Base-by-base conservation (phyloP, 2,329 filamentous ascomycete genomes). In the Thermothelomyces thermophilus region DNA sequence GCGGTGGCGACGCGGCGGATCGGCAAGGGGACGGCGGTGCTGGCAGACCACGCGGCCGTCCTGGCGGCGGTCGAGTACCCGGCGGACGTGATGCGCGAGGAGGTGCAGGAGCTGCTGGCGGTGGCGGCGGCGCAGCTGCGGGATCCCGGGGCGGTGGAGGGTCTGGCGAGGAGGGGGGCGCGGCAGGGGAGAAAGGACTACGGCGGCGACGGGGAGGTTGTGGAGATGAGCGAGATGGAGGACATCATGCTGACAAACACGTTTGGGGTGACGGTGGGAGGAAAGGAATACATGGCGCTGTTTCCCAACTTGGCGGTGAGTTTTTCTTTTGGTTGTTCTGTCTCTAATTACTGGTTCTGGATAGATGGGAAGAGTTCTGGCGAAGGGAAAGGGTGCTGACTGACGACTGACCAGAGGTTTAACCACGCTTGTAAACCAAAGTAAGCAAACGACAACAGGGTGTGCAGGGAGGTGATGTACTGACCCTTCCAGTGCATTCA, bases 171-270 rank as follows among this genome's bases (percentile, higher is more conserved):
- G 20, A 64, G 51, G 45, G 56, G 48, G 9, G 33, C 48, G 9
- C 51, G 28, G 56, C 54, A 41, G 51, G 53, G 33, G 6, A 19
- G 19, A 10, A 13, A n/a, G 13, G 35, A 4, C 9, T 26, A 52
- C n/a, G 47, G 7, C 10, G 35, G 3, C n/a, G 41, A 36, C 11
- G 30, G 13, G 30, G 39, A 35, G 9, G 46, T 7, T 3, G 10
- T 14, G 10, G 43, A 22, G 24, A 33, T 42, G 35, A 64, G 55
- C 6, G 58, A 58, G 24, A 57, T 67, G 31, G 67, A 70, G 56
- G 64, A 68, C 36, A 50, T 69, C 7, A 50, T 70, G 51, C 56
- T 65, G 39, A 68, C 64, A 1, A 69, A 69, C 49, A 58, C 63
- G 2, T 68, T 68, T 51, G 60, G 56, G 17, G 60, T 61, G 24